Percentiles rank a stretch among this genome's conserved stretches.
These are phyloP conservation scores for Sutorius australiensis DNA, from an alignment of 768 basidiomycete genomes.

Conservation along the genomic window DNA sequence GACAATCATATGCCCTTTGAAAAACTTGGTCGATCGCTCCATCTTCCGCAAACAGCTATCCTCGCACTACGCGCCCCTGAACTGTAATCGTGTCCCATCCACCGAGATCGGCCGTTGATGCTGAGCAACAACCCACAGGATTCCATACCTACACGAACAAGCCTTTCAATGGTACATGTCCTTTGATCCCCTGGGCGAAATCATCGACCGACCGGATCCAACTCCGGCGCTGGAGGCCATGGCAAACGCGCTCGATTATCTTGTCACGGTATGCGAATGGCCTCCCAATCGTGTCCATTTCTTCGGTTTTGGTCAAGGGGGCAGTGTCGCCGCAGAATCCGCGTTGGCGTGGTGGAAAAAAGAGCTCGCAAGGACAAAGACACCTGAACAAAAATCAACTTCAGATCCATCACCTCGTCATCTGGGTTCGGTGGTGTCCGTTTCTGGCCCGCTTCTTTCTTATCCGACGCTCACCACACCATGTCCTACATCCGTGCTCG, in stretches of 20 bases:
- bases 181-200: slow-evolving; percentile 76
- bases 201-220: slow-evolving; percentile 69
- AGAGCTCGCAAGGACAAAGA: slow-evolving; percentile 17
- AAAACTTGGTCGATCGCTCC: slow-evolving; percentile 66
- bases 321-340: slow-evolving; percentile 69
- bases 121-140: slow-evolving; percentile 38
- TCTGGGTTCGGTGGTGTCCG: slow-evolving; percentile 63
- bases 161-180: slow-evolving; percentile 86
- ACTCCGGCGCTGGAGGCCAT: slow-evolving; percentile 60
- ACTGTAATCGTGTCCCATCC: slow-evolving; percentile 44
- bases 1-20: slow-evolving; percentile 78
- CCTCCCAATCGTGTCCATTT: slow-evolving; percentile 66
- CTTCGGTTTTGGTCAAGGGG: slow-evolving; percentile 89
- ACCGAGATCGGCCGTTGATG: not conserved
- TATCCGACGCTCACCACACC: slow-evolving; percentile 58
- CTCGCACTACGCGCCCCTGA: slow-evolving; percentile 79
- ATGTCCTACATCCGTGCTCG: slow-evolving; percentile 60
- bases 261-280: slow-evolving; percentile 64
- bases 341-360: slow-evolving; percentile 54
- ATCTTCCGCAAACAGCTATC: slow-evolving; percentile 85
- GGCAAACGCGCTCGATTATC: slow-evolving; percentile 47
- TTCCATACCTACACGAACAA: slow-evolving; percentile 75
- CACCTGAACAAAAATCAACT: slow-evolving; percentile 4
- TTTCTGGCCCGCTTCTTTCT: slow-evolving; percentile 74
- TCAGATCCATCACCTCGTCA: slow-evolving; percentile 15